Percentiles rank a stretch among this genome's conserved stretches.
phyloP scores from a whole-genome alignment of 1,139 yeast species.

The Hemisphaericaspora subhashii region DNA sequence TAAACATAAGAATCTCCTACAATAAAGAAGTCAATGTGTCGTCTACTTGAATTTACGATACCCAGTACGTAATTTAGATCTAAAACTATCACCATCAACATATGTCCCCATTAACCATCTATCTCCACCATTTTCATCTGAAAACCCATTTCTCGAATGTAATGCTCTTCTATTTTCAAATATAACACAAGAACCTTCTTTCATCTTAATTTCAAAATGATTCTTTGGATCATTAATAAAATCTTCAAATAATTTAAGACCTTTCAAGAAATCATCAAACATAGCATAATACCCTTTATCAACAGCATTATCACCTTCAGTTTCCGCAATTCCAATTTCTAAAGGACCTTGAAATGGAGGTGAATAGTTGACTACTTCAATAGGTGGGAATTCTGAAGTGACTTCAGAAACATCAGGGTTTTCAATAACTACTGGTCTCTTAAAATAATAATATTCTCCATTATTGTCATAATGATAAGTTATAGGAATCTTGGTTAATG shows the following conservation, averaged over 20 bases:
- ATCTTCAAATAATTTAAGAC: conserved; percentile 59
- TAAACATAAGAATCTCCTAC: too few species aligned
- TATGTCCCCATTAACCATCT: conserved; percentile 83
- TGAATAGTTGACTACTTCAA: conserved; percentile 68
- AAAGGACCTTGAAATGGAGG: conserved; percentile 89
- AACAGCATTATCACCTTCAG: conserved; percentile 18
- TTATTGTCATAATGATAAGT: conserved; percentile 71
- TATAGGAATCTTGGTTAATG: conserved; percentile 62
- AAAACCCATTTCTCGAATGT: conserved; percentile 68
- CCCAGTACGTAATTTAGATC: conserved; percentile 55
- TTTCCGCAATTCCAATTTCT: conserved; percentile 50
- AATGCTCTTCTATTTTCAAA: conserved; percentile 74
- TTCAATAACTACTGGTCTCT: conserved; percentile 67
- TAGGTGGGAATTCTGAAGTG: conserved; percentile 28
- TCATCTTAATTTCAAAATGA: conserved; percentile 56
- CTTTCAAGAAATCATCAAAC: conserved; percentile 52
- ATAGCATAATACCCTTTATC: conserved; percentile 5
- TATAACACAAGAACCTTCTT: conserved; percentile 65
- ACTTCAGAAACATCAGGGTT: conserved; percentile 35
- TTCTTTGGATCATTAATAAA: conserved; percentile 55
- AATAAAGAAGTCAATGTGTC: too few species aligned
- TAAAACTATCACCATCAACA: conserved; percentile 69
- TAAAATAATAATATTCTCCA: conserved; percentile 62
- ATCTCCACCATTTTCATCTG: conserved; percentile 49
- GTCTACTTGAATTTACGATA: conserved; percentile 13